These are phyloP conservation scores for Dillenia turbinata DNA, from an alignment of 164 flowering plant species.

Conservation along the genomic window DNA sequence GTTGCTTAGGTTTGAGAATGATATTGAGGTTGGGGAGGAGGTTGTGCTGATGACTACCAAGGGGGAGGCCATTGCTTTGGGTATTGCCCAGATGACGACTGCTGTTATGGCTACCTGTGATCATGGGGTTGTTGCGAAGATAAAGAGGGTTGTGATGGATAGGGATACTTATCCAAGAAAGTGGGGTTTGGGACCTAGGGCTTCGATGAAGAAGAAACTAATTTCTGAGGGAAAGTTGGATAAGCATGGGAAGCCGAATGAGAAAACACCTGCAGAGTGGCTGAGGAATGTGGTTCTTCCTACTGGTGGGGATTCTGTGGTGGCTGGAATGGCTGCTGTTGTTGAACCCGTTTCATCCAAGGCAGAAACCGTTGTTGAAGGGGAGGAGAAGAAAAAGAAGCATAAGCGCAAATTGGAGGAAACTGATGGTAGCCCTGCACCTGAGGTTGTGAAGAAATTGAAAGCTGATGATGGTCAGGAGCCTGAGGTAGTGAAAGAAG, in stretches of 20 bases:
- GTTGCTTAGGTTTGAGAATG: constrained; percentile 75
- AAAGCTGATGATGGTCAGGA: constrained; percentile 20
- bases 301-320: constrained; percentile 55
- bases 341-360: constrained; percentile 15
- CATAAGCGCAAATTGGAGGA: constrained; percentile 44
- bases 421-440: constrained; percentile 22
- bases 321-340: constrained; percentile 57
- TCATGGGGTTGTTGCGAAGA: constrained; percentile 77
- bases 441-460: constrained; percentile 28
- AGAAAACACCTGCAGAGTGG: constrained; percentile 71
- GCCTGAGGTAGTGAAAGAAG: constrained; percentile 14
- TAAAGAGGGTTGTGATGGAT: constrained; percentile 88
- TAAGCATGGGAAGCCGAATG: constrained; percentile 77
- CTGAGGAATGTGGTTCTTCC: constrained; percentile 59
- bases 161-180: constrained; percentile 81
- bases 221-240: constrained; percentile 54
- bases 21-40: constrained; percentile 67
- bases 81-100: constrained; percentile 82
- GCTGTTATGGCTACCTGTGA: constrained; percentile 87
- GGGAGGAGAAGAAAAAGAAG: constrained; percentile 21
- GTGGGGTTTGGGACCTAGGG: constrained; percentile 81
- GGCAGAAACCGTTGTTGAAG: constrained; percentile 9
- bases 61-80: constrained; percentile 79
- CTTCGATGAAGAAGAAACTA: constrained; percentile 79
- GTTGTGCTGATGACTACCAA: constrained; percentile 79